Percentiles rank a stretch among this genome's conserved stretches.
These are phyloP conservation scores for Peronospora destructor DNA, from an alignment of 352 stramenopile genomes.

Conservation along the genomic window DNA sequence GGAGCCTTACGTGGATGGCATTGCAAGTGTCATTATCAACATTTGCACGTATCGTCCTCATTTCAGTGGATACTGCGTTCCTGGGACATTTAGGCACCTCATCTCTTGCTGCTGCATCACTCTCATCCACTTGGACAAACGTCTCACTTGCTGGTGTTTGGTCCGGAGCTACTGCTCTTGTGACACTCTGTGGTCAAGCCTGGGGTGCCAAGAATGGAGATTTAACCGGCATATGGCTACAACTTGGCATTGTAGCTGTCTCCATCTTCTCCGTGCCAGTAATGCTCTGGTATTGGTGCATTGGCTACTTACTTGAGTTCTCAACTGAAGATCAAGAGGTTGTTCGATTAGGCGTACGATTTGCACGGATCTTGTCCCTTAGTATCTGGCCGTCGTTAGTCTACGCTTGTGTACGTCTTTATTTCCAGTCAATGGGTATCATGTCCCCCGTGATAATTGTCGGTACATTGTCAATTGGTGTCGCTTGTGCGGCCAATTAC, in stretches of 20 bases:
- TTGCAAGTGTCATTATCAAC: conserved; percentile 75
- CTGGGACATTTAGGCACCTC: conserved; percentile 66
- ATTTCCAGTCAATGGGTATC: conserved; percentile 83
- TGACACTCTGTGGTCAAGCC: conserved; percentile 72
- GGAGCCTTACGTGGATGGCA: conserved; percentile 64
- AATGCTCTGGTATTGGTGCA: conserved; percentile 59
- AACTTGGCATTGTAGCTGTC: conserved; percentile 54
- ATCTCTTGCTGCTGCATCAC: conserved; percentile 64
- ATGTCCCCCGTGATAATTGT: conserved; percentile 69
- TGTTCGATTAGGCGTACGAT: conserved; percentile 55
- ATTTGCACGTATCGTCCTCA: conserved; percentile 67
- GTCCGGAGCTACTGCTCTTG: conserved; percentile 59
- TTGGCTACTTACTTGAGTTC: conserved; percentile 47
- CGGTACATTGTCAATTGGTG: conserved; percentile 53
- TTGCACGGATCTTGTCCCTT: conserved; percentile 73
- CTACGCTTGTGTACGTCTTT: conserved; percentile 71
- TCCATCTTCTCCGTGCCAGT: conserved; percentile 42
- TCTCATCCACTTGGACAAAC: conserved; percentile 69
- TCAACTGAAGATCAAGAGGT: conserved; percentile 63
- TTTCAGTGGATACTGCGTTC: conserved; percentile 73
- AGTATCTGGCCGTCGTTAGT: conserved; percentile 68
- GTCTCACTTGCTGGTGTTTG: conserved; percentile 65
- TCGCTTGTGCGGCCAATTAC: conserved; percentile 65
- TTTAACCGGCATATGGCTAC: conserved; percentile 62
- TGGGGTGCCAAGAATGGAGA: conserved; percentile 65